Percentiles rank a stretch among this genome's conserved stretches.
These are phyloP conservation scores for Metschnikowia aberdeeniae DNA, from an alignment of 805 yeast species.

Conservation along the genomic window DNA sequence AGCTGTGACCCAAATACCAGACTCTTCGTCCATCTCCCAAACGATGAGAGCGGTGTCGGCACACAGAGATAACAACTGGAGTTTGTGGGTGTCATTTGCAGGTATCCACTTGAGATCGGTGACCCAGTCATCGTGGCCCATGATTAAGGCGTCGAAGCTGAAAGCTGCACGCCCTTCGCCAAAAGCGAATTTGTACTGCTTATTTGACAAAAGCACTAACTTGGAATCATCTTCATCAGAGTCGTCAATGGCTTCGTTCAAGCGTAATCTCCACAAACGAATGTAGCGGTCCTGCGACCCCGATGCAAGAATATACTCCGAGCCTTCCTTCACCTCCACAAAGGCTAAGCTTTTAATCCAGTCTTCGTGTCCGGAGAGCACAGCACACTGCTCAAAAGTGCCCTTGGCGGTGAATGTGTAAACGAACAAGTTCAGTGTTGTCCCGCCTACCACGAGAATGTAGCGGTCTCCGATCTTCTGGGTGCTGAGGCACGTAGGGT, in stretches of 20 bases:
- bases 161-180: slow-evolving; percentile 46
- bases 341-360: slow-evolving; percentile 82
- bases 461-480: slow-evolving; percentile 33
- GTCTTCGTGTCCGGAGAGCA: slow-evolving; percentile 87
- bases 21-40: slow-evolving; percentile 83
- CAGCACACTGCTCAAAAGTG: slow-evolving; percentile 41
- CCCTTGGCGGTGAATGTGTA: slow-evolving; percentile 39
- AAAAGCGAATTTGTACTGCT: slow-evolving; percentile 56
- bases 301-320: slow-evolving; percentile 67
- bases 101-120: slow-evolving; percentile 82
- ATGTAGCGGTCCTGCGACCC: slow-evolving; percentile 94
- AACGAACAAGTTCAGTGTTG: slow-evolving; percentile 51
- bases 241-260: slow-evolving; percentile 52
- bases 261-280: slow-evolving; percentile 76
- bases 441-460: slow-evolving; percentile 70
- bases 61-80: slow-evolving; percentile 73
- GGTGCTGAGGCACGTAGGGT: slow-evolving; percentile 38
- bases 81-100: slow-evolving; percentile 20
- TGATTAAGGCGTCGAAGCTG: slow-evolving; percentile 84
- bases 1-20: slow-evolving; percentile 87
- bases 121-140: slow-evolving; percentile 99
- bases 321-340: slow-evolving; percentile 42
- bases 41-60: slow-evolving; percentile 92
- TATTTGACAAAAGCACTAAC: slow-evolving; percentile 60
- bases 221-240: slow-evolving; percentile 52